phyloP scores from a whole-genome alignment of 441 rosid genomes.

The Adansonia gregorii region DNA sequence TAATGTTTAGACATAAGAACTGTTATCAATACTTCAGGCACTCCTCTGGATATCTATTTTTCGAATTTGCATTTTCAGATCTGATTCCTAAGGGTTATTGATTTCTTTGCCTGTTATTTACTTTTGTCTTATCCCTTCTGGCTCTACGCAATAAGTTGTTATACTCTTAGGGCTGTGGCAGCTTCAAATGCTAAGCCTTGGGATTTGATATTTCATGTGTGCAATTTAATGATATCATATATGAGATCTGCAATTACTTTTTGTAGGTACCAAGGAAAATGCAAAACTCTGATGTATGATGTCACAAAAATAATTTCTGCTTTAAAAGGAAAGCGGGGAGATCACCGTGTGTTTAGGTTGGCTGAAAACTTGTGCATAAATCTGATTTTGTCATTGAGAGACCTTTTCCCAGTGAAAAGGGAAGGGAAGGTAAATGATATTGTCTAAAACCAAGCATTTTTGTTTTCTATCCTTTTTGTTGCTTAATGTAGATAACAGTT shows the following conservation, averaged over 20 bases:
- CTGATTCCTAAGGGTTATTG: background rate
- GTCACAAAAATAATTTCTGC: slow-evolving; percentile 92
- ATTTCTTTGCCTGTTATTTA: background rate
- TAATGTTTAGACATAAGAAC: slow-evolving; percentile 13
- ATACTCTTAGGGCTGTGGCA: slow-evolving; percentile 15
- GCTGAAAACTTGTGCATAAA: slow-evolving; percentile 97
- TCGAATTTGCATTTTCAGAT: background rate
- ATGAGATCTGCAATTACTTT: slow-evolving; percentile 25
- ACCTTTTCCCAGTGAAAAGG: slow-evolving; percentile 85
- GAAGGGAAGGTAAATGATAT: slow-evolving; percentile 76
- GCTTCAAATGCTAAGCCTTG: slow-evolving; percentile 11
- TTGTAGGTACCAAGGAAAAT: slow-evolving; percentile 91
- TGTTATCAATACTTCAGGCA: background rate
- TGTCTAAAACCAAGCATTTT: slow-evolving; percentile 17
- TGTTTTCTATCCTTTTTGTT: slow-evolving; percentile 25
- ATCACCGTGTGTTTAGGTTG: slow-evolving; percentile 91
- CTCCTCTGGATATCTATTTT: slow-evolving; percentile 15
- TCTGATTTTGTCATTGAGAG: slow-evolving; percentile 88
- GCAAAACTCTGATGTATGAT: slow-evolving; percentile 93
- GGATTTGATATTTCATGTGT: background rate
- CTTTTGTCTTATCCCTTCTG: slow-evolving; percentile 9
- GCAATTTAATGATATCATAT: slow-evolving; percentile 23
- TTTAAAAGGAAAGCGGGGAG: slow-evolving; percentile 90
- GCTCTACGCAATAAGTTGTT: background rate
- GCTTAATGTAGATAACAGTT: slow-evolving; percentile 27